Percentiles rank a stretch among this genome's conserved stretches.
phyloP scores from a whole-genome alignment of 208 protist species.

The Acanthamoeba royreba region DNA sequence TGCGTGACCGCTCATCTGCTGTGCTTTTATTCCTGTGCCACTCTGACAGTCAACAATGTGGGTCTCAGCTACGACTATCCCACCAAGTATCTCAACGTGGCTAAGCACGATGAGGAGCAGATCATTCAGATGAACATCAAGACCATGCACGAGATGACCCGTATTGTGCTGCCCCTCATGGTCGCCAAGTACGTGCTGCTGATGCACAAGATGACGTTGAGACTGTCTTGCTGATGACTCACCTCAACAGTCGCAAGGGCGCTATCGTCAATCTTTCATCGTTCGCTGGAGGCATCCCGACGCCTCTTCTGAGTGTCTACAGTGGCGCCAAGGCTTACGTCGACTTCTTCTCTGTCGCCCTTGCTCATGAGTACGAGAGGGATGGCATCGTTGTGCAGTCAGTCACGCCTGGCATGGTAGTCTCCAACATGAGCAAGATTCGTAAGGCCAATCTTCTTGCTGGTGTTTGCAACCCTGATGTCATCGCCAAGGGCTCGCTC shows the following conservation, averaged over 20 bases:
- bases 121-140: constrained; percentile 89
- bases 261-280: constrained; percentile 84
- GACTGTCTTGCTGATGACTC: not conserved
- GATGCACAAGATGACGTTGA: not conserved
- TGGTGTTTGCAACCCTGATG: constrained; percentile 7
- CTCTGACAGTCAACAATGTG: constrained; percentile 90
- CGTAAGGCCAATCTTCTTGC: not conserved
- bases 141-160: constrained; percentile 83
- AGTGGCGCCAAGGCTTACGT: constrained; percentile 87
- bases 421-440: constrained; percentile 54
- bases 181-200: constrained; percentile 53
- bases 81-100: constrained; percentile 87
- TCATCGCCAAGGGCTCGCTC: constrained; percentile 11
- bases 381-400: constrained; percentile 32
- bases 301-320: constrained; percentile 85
- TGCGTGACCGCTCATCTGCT: constrained; percentile 35
- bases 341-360: constrained; percentile 74
- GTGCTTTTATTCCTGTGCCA: constrained; percentile 58
- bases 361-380: constrained; percentile 78
- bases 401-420: constrained; percentile 25
- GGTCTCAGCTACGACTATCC: constrained; percentile 90
- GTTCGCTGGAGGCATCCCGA: constrained; percentile 79
- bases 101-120: constrained; percentile 74
- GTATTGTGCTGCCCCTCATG: constrained; percentile 82
- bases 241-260: constrained; percentile 64